A percentile compares a stretch with the other conserved stretches of the same genome.
Conservation (phyloP, 2,329 filamentous ascomycete species). For the Penicillium janthinellum region DNA sequence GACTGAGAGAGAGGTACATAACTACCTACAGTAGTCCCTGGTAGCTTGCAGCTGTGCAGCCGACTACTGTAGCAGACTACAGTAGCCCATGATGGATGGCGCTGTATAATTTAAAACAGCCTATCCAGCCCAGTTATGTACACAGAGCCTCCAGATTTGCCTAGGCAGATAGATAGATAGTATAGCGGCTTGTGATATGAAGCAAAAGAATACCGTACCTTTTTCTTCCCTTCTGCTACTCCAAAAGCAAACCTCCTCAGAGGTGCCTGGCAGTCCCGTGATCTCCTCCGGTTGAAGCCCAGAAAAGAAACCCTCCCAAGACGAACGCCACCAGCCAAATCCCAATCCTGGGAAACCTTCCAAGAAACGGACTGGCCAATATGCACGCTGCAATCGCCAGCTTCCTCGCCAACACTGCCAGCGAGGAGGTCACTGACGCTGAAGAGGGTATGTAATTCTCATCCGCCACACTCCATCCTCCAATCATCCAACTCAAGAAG, state of each 20-base stretch:
- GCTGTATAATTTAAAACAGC: no score
- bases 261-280: background rate
- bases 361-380: background rate
- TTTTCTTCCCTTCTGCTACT: background rate
- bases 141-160: no score
- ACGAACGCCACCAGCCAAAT: background rate
- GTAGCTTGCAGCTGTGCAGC: no score
- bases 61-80: no score
- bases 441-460: constrained; percentile 58
- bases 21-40: no score
- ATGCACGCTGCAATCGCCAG: constrained; percentile 25
- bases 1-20: no score
- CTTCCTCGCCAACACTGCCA: constrained; percentile 41
- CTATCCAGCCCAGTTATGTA: background rate
- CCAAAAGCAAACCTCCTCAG: background rate
- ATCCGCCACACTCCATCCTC: background rate
- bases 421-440: constrained; percentile 56
- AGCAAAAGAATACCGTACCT: background rate
- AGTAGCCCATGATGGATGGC: no score
- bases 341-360: background rate
- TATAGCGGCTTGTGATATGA: no score
- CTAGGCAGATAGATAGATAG: no score
- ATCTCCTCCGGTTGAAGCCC: background rate
- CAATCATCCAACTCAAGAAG: constrained; percentile 5
- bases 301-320: background rate